phyloP scores from a whole-genome alignment of 23 red algal species.

The Agarophyton chilense region DNA sequence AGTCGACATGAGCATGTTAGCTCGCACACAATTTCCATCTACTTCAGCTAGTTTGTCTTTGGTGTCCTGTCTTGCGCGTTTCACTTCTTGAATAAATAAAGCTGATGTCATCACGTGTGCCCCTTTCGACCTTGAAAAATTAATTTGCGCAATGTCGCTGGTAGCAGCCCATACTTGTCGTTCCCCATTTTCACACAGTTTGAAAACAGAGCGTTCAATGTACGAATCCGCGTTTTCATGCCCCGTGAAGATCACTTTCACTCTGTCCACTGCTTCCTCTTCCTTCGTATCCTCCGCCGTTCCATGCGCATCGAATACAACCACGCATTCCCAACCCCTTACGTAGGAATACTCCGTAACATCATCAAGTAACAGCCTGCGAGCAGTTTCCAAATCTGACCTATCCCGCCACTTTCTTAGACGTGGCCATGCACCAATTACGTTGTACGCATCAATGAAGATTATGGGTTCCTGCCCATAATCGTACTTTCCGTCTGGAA shows the following conservation, averaged over 20 bases:
- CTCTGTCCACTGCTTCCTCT: not conserved
- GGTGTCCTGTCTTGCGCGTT: slow-evolving; percentile 38
- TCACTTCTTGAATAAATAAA: slow-evolving; percentile 76
- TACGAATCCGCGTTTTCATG: slow-evolving; percentile 66
- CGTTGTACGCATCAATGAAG: slow-evolving; percentile 85
- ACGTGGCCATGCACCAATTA: slow-evolving; percentile 69
- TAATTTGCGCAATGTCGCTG: slow-evolving; percentile 48
- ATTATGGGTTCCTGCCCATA: slow-evolving; percentile 33
- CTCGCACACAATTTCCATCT: slow-evolving; percentile 30
- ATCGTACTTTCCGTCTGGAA: slow-evolving; percentile 54
- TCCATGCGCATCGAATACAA: slow-evolving; percentile 74
- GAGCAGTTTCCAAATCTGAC: slow-evolving; percentile 56
- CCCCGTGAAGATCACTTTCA: slow-evolving; percentile 72
- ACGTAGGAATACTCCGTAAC: slow-evolving; percentile 56
- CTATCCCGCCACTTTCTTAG: slow-evolving; percentile 65
- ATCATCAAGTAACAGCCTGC: slow-evolving; percentile 50
- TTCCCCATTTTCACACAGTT: slow-evolving; percentile 23
- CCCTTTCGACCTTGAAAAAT: slow-evolving; percentile 48
- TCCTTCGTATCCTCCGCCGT: slow-evolving; percentile 9
- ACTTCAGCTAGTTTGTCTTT: not conserved
- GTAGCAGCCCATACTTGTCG: slow-evolving; percentile 82
- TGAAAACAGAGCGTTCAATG: slow-evolving; percentile 59
- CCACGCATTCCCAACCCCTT: slow-evolving; percentile 73
- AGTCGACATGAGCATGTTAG: slow-evolving; percentile 65
- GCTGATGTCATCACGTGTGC: slow-evolving; percentile 71